Base-by-base conservation (phyloP, 495 filamentous ascomycete genomes). In the Aspergillus avenaceus region DNA sequence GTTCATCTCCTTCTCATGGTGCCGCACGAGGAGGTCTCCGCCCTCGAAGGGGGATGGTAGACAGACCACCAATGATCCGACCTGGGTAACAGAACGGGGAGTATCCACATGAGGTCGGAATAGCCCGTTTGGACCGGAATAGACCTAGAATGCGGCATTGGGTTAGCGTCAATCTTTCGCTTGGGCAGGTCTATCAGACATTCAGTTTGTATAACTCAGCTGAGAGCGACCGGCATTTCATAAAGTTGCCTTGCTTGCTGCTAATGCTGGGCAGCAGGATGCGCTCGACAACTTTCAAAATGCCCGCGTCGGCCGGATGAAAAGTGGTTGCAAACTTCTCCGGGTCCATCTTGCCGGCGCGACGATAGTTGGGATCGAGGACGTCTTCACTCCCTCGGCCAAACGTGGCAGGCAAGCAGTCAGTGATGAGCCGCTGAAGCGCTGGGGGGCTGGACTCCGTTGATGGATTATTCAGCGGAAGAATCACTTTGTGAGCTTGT, bases 191-290 rank as follows among this genome's bases (percentile, higher is more conserved):
- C n/a, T 59, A n/a, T n/a, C 67, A 41, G 22, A 78, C 76, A 58
- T 83, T 84, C 12, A 83, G 58, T 52, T 82, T 82, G 61, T 81
- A 83, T 1, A 82, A 55, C 59, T 83, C 76, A 0, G 75, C 73
- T 5, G 19, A 52, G 5, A 79, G 57, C 16, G 46, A 49, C 2
- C 55, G 46, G 18, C 43, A 53, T 0, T 50, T n/a, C n/a, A n/a
- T 12, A 23, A 7, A 1, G 19, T 58, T 49, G n/a, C 55, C 28
- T 1, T 8, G 6, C 0, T 43, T 23, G 4, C 11, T n/a, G n/a
- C n/a, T 52, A 18, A 72, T 53, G 14, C 57, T 65, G 1, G 78
- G 79, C n/a, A 80, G 57, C 7, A 84, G 66, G 2, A 64, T 43
- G 41, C 80, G 71, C 8, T 73, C 59, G 25, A 83, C 58, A 0